Evolutionary conservation across 2,329 filamentous ascomycete species (phyloP).

Genomic region (Colletotrichum costaricense): DNA sequence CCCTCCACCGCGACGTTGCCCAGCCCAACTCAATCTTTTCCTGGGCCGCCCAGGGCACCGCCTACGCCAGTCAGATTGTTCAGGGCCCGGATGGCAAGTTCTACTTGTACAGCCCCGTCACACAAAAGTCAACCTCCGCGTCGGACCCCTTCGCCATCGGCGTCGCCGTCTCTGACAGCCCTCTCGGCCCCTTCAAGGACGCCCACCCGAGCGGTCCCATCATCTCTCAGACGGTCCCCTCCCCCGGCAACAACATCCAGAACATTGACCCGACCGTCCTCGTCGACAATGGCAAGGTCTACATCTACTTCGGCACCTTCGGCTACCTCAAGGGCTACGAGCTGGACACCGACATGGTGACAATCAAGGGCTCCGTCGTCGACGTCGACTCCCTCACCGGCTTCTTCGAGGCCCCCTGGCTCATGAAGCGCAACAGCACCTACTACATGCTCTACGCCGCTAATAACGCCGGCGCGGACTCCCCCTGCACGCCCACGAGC

Average conservation of each 20-base stretch:
- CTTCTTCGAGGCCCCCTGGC: constrained; percentile 53
- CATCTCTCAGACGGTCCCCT: constrained; percentile 47
- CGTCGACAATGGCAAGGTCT: constrained; percentile 49
- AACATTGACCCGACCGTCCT: constrained; percentile 54
- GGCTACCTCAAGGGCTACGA: constrained; percentile 47
- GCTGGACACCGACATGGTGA: constrained; percentile 50
- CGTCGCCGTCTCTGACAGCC: constrained; percentile 48
- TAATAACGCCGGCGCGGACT: constrained; percentile 49
- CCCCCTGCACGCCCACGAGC: constrained; percentile 50
- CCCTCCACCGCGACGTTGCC: constrained; percentile 44
- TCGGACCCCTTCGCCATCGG: constrained; percentile 51
- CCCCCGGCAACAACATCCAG: constrained; percentile 47
- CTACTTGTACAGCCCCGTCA: constrained; percentile 51
- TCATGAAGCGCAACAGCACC: constrained; percentile 47
- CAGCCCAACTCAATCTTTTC: constrained; percentile 46
- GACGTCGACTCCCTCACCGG: constrained; percentile 43
- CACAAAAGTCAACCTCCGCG: constrained; percentile 40
- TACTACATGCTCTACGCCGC: constrained; percentile 54
- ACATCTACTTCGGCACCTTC: constrained; percentile 53
- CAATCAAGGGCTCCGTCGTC: constrained; percentile 40
- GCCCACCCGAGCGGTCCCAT: constrained; percentile 48
- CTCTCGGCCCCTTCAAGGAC: constrained; percentile 47
- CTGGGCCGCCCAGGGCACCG: constrained; percentile 47
- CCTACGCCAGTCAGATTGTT: constrained; percentile 50
- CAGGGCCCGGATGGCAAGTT: constrained; percentile 47